phyloP scores from a whole-genome alignment of 306 rosid genomes.

The Hippophae rhamnoides region DNA sequence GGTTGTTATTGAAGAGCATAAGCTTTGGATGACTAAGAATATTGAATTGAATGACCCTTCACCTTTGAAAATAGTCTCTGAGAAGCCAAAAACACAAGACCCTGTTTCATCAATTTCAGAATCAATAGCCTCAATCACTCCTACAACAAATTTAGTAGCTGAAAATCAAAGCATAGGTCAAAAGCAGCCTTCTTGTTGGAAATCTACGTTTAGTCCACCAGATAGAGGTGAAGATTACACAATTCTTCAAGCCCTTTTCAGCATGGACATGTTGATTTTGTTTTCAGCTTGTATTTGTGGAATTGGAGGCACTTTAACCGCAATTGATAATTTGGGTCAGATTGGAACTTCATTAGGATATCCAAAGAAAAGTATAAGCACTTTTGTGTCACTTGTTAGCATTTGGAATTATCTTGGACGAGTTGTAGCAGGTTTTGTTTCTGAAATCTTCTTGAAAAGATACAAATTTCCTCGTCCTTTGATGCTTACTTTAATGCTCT shows the following conservation, averaged over 20 bases:
- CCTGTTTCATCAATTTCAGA: too few relatives aligned
- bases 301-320: conserved; percentile 52
- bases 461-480: conserved; percentile 58
- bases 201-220: conserved; percentile 37
- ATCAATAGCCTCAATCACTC: too few relatives aligned
- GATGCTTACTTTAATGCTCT: conserved; percentile 35
- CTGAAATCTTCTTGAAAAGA: conserved; percentile 44
- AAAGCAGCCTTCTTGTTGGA: conserved; percentile 21
- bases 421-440: conserved; percentile 35
- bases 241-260: conserved; percentile 57
- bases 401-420: conserved; percentile 71
- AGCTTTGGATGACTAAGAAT: conserved; percentile 16
- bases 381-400: conserved; percentile 60
- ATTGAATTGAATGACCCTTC: background rate
- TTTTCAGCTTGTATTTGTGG: conserved; percentile 34
- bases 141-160: background rate
- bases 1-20: conserved; percentile 35
- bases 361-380: conserved; percentile 35
- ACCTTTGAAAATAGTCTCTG: conserved; percentile 16
- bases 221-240: conserved; percentile 63
- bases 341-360: conserved; percentile 52
- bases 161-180: background rate
- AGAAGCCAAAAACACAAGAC: conserved; percentile 5
- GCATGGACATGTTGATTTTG: conserved; percentile 54
- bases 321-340: conserved; percentile 18